Evolutionary conservation across 306 rosid species (phyloP), one percentile per base, ranked within the genome.

Genomic region (Prunus mira): DNA sequence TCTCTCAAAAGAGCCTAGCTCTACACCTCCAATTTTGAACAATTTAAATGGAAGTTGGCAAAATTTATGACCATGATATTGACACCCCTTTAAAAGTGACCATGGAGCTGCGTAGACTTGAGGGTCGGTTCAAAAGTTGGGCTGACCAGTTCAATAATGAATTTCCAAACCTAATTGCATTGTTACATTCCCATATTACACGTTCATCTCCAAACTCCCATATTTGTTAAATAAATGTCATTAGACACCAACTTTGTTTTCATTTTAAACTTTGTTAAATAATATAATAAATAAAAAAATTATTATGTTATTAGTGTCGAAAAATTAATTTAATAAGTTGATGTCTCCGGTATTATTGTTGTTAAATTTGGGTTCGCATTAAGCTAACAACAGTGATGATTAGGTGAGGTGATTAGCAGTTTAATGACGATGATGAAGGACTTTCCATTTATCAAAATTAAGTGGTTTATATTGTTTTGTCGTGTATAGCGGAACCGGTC

Each of bases 401-500:
- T 52, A 15, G 57, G 11, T 14, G 6, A 2, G n/a, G n/a, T 28
- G 41, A 27, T 4, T 28, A 61, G 17, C 14, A 18, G 1, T 8
- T 7, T 28, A 24, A 62, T 24, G 24, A 63, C 46, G 67, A 30
- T 63, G 22, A 17, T 9, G 17, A 17, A 30, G 20, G 32, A 63
- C 15, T 22, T 20, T 56, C 62, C 63, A 11, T 57, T 22, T 22
- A 7, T 13, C 65, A 18, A 30, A 65, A 3, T 18, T 8, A 32
- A 58, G 69, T 19, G 50, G 50, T 11, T 34, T 19, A 38, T 38
- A 1, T 38, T 38, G 43, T 17, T 30, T 19, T 47, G 69, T 34
- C 69, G 27, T 65, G 69, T 9, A 67, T 7, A 9, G 13, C 13
- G 13, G 81, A 84, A 80, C 76, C 77, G 81, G 88, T 87, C 83